A percentile compares a stretch with the other conserved stretches of the same genome.
phyloP scores from a whole-genome alignment of 2,329 filamentous ascomycete species.

The Akanthomyces dipterigenus region DNA sequence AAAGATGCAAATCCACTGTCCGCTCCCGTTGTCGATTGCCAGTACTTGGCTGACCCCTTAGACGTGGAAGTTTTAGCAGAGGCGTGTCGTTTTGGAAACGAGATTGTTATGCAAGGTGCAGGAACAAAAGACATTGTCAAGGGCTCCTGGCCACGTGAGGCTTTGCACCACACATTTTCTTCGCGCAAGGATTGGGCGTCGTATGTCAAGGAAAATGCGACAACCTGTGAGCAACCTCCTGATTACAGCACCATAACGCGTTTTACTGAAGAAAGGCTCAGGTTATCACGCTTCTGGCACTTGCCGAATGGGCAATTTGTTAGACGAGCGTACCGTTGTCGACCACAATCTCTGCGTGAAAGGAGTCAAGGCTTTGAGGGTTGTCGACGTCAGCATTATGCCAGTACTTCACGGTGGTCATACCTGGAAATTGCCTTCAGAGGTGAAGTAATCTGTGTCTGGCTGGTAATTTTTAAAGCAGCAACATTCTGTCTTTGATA shows the following conservation, averaged over 20 bases:
- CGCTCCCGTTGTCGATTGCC: slow-evolving; percentile 51
- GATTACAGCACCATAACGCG: neutral
- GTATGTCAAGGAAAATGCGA: slow-evolving; percentile 51
- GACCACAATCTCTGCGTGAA: slow-evolving; percentile 45
- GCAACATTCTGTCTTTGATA: neutral
- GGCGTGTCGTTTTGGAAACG: slow-evolving; percentile 51
- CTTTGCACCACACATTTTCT: slow-evolving; percentile 45
- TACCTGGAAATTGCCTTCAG: slow-evolving; percentile 18
- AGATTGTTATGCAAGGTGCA: slow-evolving; percentile 50
- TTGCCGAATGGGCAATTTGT: slow-evolving; percentile 46
- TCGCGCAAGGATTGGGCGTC: slow-evolving; percentile 52
- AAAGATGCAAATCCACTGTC: slow-evolving; percentile 39
- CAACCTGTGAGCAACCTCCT: slow-evolving; percentile 41
- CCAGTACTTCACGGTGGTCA: slow-evolving; percentile 39
- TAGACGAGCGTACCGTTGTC: slow-evolving; percentile 42
- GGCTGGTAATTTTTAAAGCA: too few relatives aligned
- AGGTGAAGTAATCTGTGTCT: neutral
- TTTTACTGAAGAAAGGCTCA: slow-evolving; percentile 13
- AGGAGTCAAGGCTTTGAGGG: slow-evolving; percentile 45
- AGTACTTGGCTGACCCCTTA: slow-evolving; percentile 50
- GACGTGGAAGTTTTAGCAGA: slow-evolving; percentile 54
- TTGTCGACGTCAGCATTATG: slow-evolving; percentile 48
- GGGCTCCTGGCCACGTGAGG: slow-evolving; percentile 49
- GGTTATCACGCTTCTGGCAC: slow-evolving; percentile 53
- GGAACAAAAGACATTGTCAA: slow-evolving; percentile 54